Base-by-base conservation (phyloP, 176 grass and related monocot genomes). In the bread wheat (Triticum aestivum) region DNA sequence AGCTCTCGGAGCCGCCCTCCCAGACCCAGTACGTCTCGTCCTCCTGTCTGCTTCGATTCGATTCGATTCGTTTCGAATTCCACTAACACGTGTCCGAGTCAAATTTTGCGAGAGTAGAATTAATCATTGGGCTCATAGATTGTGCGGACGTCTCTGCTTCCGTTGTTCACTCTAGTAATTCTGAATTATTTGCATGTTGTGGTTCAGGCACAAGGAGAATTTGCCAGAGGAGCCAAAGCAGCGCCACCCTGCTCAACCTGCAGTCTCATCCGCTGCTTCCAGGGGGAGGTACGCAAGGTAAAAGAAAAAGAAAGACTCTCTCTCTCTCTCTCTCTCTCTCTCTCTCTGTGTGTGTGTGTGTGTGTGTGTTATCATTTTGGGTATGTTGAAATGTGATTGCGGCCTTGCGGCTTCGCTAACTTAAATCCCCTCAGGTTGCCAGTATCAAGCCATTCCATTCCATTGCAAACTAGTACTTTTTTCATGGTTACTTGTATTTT, bases 161-260 rank as follows among this genome's bases (percentile, higher is more conserved):
- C 30, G 18, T 69, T 69, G 37, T 38, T 38, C 7, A 35, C 65
- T 69, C 5, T 9, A 41, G 66, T 69, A 20, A 69, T 69, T 65
- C 32, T 69, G 35, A 69, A 37, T 37, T 20, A 69, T 4, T 35
- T 7, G 35, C 33, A 69, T 15, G 20, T 52, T 29, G 3, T 37
- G 9, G 29, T 82, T 54, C 44, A 82, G 79, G 27, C 30, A 18
- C 7, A 81, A 69, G 65, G 65, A 69, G 18, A 56, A 82, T 35
- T 52, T 69, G 79, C 38, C 41, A 33, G 42, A 21, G 65, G 49
- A 35, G 65, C 79, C 64, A 69, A 33, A 82, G 44, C 79, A 82
- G 1, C 11, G 2, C 23, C 39, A 32, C 8, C 65, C 65, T 69
- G 69, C 79, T 54, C 18, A 70, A 49, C 4, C 54, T 54, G 18